phyloP scores from a whole-genome alignment of 768 basidiomycete genomes.

The Trametes punicea region DNA sequence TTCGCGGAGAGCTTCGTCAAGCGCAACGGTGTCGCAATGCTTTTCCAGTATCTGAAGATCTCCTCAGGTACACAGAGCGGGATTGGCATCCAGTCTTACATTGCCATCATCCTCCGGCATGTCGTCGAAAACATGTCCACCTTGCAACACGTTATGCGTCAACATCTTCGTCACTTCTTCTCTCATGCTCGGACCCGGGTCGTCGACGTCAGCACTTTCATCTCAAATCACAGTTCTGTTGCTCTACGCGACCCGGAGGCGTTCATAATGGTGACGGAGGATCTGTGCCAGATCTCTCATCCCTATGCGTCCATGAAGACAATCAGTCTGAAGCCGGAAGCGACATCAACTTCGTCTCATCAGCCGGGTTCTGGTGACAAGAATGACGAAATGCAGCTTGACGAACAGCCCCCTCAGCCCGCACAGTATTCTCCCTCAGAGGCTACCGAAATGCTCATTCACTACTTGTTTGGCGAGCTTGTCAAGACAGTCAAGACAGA shows the following conservation, averaged over 20 bases:
- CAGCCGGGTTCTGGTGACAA: constrained; percentile 15
- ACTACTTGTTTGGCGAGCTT: constrained; percentile 72
- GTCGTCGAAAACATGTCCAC: constrained; percentile 72
- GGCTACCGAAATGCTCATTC: constrained; percentile 56
- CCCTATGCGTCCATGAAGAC: constrained; percentile 42
- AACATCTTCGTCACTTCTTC: constrained; percentile 81
- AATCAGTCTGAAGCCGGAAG: constrained; percentile 26
- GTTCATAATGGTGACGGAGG: constrained; percentile 72
- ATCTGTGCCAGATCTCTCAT: constrained; percentile 67
- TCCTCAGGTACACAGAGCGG: constrained; percentile 46
- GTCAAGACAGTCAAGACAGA: constrained; percentile 54
- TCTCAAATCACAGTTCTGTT: constrained; percentile 72
- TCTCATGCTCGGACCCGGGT: constrained; percentile 63
- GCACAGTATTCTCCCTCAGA: constrained; percentile 29
- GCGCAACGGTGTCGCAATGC: constrained; percentile 53
- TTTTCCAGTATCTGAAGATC: constrained; percentile 67
- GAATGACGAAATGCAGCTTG: constrained; percentile 58
- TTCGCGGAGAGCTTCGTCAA: constrained; percentile 67
- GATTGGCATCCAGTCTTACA: constrained; percentile 73
- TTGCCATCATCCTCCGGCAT: constrained; percentile 89
- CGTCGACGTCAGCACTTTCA: constrained; percentile 68
- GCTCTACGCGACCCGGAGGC: constrained; percentile 75
- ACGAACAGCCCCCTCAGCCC: constrained; percentile 27
- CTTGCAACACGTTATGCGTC: constrained; percentile 71
- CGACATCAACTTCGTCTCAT: background rate